Conservation (phyloP, 768 basidiomycete genomes). For the Naganishia onofrii region DNA sequence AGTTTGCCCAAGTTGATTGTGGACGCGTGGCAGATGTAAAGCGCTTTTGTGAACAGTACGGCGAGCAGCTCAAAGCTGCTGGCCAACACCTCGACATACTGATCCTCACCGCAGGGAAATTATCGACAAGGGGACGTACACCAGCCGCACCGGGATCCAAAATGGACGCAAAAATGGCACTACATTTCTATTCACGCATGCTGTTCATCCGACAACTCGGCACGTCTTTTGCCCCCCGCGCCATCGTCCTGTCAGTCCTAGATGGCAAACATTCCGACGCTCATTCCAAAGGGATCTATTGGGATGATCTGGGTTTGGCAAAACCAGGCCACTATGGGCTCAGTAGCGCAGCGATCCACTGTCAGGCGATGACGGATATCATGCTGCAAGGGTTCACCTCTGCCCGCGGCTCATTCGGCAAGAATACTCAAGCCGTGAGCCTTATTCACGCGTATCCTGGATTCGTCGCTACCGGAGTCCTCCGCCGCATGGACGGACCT, state of each 20-base stretch:
- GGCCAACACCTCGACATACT: conserved; percentile 23
- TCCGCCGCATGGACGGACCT: neutral
- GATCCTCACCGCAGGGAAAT: conserved; percentile 28
- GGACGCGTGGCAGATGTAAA: conserved; percentile 29
- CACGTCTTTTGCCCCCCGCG: neutral
- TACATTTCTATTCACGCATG: conserved; percentile 33
- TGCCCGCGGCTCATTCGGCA: neutral
- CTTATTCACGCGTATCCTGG: conserved; percentile 32
- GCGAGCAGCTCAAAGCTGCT: neutral
- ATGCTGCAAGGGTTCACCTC: conserved; percentile 27
- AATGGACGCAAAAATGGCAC: conserved; percentile 29
- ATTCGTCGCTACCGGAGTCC: conserved; percentile 13
- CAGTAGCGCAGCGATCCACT: conserved; percentile 1
- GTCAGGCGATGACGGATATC: conserved; percentile 26
- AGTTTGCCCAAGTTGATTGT: conserved; percentile 27
- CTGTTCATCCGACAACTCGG: conserved; percentile 27
- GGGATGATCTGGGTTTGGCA: conserved; percentile 27
- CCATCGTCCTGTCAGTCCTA: conserved; percentile 29
- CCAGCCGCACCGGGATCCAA: conserved; percentile 17
- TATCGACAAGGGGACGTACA: conserved; percentile 26
- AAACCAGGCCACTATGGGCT: conserved; percentile 23
- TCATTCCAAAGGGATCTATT: conserved; percentile 11
- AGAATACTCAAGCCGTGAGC: neutral
- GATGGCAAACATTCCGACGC: conserved; percentile 25
- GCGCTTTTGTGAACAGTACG: conserved; percentile 28